Percentiles rank a stretch among this genome's conserved stretches.
Conservation (phyloP, 164 flowering plant genomes). For the Platanus orientalis region DNA sequence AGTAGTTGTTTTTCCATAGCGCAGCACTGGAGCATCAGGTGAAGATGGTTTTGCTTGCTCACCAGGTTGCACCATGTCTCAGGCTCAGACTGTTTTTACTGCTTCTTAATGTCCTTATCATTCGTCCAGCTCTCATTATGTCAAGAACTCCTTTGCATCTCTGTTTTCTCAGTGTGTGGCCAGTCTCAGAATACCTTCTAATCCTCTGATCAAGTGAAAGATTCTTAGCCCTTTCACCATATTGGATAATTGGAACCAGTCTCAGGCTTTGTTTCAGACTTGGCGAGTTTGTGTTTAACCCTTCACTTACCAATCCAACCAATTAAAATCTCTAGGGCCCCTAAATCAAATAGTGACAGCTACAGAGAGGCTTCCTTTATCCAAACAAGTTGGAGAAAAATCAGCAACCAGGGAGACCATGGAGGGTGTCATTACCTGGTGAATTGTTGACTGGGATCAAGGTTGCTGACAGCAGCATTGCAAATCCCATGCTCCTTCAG, state of each 20-base stretch:
- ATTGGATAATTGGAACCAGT: slow-evolving; percentile 20
- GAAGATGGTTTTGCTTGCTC: slow-evolving; percentile 41
- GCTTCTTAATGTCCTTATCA: slow-evolving; percentile 44
- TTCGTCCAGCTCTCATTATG: slow-evolving; percentile 46
- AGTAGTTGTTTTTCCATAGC: slow-evolving; percentile 15
- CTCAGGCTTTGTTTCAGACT: slow-evolving; percentile 30
- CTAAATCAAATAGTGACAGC: too few species aligned
- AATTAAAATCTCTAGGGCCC: too few species aligned
- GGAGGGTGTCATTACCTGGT: slow-evolving; percentile 40
- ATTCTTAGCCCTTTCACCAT: slow-evolving; percentile 39
- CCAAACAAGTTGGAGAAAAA: too few species aligned
- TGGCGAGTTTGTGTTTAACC: slow-evolving; percentile 35
- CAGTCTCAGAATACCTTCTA: slow-evolving; percentile 36
- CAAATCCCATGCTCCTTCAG: slow-evolving; percentile 76
- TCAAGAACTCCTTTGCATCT: slow-evolving; percentile 55
- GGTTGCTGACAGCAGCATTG: slow-evolving; percentile 37
- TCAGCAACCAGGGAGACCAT: too few species aligned
- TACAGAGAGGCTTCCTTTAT: too few species aligned
- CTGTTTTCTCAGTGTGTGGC: slow-evolving; percentile 37
- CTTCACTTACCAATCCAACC: slow-evolving; percentile 29
- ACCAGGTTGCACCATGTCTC: slow-evolving; percentile 82
- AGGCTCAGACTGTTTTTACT: slow-evolving; percentile 55
- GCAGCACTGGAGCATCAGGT: slow-evolving; percentile 26
- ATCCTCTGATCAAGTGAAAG: slow-evolving; percentile 37
- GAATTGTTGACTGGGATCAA: slow-evolving; percentile 35